These are phyloP conservation scores for Salvia hispanica DNA, from an alignment of 257 asterid genomes.

Conservation along the genomic window DNA sequence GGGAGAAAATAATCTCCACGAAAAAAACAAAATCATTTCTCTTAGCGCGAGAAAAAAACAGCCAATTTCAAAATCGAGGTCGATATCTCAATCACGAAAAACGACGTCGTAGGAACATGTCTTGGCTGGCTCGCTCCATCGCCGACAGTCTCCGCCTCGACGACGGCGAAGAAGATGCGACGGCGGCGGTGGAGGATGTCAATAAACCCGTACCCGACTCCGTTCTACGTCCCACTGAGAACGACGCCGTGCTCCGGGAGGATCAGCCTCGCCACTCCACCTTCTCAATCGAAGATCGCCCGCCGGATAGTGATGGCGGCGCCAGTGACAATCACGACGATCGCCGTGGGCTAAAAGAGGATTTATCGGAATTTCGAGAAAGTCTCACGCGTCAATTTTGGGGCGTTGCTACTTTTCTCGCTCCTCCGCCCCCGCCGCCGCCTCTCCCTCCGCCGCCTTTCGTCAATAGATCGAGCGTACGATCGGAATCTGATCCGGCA, in stretches of 20 bases:
- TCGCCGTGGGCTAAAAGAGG: conserved; percentile 82
- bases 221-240: conserved; percentile 25
- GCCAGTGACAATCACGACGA: conserved; percentile 24
- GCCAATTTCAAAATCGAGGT: conserved; percentile 26
- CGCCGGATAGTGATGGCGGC: conserved; percentile 29
- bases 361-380: conserved; percentile 81
- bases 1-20: conserved; percentile 26
- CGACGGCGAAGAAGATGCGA: conserved; percentile 37
- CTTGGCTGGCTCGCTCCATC: conserved; percentile 94
- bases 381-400: conserved; percentile 78
- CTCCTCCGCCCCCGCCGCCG: conserved; percentile 65
- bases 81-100: conserved; percentile 33
- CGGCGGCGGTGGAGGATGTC: conserved; percentile 30
- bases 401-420: conserved; percentile 97
- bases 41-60: conserved; percentile 7
- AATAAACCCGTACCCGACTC: conserved; percentile 27
- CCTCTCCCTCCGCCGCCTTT: conserved; percentile 50
- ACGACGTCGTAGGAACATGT: conserved; percentile 55
- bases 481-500: conserved; percentile 30
- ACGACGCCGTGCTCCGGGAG: conserved; percentile 26
- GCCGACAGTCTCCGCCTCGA: conserved; percentile 78
- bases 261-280: conserved; percentile 30
- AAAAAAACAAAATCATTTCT: conserved; percentile 7
- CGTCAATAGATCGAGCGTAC: conserved; percentile 25
- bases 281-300: conserved; percentile 34